Evolutionary conservation across 176 grass and related monocot species (phyloP).

Genomic region (Poa annua): DNA sequence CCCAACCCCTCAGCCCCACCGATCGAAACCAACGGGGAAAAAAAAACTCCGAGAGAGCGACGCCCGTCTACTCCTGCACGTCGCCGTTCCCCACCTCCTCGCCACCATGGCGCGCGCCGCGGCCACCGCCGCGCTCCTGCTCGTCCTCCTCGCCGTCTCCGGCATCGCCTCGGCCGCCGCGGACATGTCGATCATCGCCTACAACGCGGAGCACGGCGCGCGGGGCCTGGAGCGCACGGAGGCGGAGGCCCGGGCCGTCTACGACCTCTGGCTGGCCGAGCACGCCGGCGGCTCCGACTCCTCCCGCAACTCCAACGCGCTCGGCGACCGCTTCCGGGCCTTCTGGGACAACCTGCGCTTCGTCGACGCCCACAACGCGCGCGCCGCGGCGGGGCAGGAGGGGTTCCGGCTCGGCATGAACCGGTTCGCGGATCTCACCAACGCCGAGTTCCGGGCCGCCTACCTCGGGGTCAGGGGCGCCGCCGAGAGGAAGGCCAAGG

Average conservation of each 20-base stretch:
- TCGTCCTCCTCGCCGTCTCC: neutral
- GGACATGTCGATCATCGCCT: conserved; percentile 78
- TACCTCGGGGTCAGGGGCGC: conserved; percentile 52
- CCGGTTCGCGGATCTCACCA: conserved; percentile 79
- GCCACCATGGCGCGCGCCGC: conserved; percentile 43
- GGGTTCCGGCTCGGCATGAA: conserved; percentile 62
- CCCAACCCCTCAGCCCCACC: neutral
- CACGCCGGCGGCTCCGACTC: conserved; percentile 36
- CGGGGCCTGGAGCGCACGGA: conserved; percentile 59
- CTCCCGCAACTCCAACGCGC: conserved; percentile 37
- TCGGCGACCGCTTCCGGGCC: conserved; percentile 67
- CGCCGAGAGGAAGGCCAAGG: neutral
- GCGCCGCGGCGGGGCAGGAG: conserved; percentile 19
- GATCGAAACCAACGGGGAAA: neutral
- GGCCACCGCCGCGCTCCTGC: neutral
- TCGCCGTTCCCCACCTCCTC: neutral
- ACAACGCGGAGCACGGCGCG: conserved; percentile 58
- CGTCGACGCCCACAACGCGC: conserved; percentile 81
- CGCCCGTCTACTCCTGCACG: conserved; percentile 29
- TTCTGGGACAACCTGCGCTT: conserved; percentile 91
- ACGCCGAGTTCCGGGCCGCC: conserved; percentile 57
- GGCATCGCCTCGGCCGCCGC: conserved; percentile 9
- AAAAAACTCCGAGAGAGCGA: conserved; percentile 23
- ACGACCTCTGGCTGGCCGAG: conserved; percentile 66
- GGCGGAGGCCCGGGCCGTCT: conserved; percentile 52